Evolutionary conservation across 192 early-diverging fungal genomes (phyloP).

Genomic region (Coemansia sp.): DNA sequence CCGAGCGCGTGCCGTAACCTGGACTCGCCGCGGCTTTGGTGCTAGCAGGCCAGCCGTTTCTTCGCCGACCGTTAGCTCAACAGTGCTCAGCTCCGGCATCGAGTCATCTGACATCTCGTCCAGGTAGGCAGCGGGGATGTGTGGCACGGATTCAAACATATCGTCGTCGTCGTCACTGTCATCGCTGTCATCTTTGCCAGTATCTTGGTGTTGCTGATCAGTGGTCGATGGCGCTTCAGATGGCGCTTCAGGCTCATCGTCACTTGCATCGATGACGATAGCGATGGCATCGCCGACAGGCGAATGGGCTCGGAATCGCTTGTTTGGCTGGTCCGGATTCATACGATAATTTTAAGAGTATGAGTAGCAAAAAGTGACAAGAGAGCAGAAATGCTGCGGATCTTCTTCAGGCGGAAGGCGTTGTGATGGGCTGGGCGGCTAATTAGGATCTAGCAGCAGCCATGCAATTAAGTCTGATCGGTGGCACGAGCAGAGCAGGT

Average conservation of each 20-base stretch:
- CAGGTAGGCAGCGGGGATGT: background rate
- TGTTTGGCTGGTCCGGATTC: background rate
- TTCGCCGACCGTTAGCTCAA: conserved; percentile 44
- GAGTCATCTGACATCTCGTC: conserved; percentile 21
- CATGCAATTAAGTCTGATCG: background rate
- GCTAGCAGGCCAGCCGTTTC: background rate
- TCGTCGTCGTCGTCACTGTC: conserved; percentile 31
- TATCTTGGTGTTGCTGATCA: background rate
- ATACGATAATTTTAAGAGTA: background rate
- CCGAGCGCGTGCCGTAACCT: conserved; percentile 38
- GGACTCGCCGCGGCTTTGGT: conserved; percentile 8
- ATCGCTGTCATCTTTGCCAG: background rate
- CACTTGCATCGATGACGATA: background rate
- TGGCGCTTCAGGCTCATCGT: too few relatives aligned
- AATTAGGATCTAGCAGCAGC: background rate
- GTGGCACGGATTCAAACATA: conserved; percentile 22
- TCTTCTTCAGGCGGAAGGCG: background rate
- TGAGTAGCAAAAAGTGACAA: background rate
- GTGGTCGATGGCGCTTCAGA: background rate
- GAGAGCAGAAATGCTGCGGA: too few relatives aligned
- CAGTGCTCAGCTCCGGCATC: conserved; percentile 46
- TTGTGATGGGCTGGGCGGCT: background rate
- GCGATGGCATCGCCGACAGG: background rate
- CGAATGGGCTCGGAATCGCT: background rate
- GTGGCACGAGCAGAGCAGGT: background rate